Percentiles rank a stretch among this genome's conserved stretches.
These are phyloP conservation scores for Pseudoturritis turrita DNA, from an alignment of 345 rosid species.

Conservation along the genomic window DNA sequence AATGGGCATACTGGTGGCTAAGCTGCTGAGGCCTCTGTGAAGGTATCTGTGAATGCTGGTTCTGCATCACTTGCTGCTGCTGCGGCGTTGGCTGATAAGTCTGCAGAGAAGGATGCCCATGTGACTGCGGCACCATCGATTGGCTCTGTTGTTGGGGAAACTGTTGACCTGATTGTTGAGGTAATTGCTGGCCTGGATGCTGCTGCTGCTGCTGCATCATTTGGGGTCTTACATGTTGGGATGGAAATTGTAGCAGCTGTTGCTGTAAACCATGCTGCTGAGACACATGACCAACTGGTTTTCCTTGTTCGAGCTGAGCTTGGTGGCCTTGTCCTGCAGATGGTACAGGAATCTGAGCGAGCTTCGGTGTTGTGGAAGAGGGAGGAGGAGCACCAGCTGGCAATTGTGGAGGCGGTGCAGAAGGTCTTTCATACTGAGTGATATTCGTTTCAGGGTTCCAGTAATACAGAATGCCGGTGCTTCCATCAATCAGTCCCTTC, in stretches of 20 bases:
- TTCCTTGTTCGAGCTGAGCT: constrained; percentile 45
- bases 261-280: constrained; percentile 53
- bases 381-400: constrained; percentile 54
- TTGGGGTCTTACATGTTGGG: constrained; percentile 52
- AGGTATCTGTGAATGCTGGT: constrained; percentile 40
- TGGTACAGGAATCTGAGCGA: constrained; percentile 53
- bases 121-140: constrained; percentile 37
- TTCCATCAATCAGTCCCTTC: constrained; percentile 91
- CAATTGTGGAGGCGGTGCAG: constrained; percentile 48
- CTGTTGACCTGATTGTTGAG: constrained; percentile 48
- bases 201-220: constrained; percentile 61
- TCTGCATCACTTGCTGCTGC: constrained; percentile 44
- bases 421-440: constrained; percentile 94
- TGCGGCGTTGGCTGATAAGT: constrained; percentile 39
- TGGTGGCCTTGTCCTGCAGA: constrained; percentile 45
- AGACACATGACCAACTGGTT: constrained; percentile 41
- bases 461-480: constrained; percentile 68
- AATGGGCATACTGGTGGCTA: constrained; percentile 52
- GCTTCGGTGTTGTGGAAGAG: constrained; percentile 45
- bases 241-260: constrained; percentile 43
- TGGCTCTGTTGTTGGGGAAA: constrained; percentile 48
- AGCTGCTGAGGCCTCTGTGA: constrained; percentile 49
- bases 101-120: constrained; percentile 33
- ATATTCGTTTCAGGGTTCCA: constrained; percentile 96
- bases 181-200: constrained; percentile 43